These are phyloP conservation scores for Blastocrithidia nonstop DNA, from an alignment of 208 protist species.

Conservation along the genomic window DNA sequence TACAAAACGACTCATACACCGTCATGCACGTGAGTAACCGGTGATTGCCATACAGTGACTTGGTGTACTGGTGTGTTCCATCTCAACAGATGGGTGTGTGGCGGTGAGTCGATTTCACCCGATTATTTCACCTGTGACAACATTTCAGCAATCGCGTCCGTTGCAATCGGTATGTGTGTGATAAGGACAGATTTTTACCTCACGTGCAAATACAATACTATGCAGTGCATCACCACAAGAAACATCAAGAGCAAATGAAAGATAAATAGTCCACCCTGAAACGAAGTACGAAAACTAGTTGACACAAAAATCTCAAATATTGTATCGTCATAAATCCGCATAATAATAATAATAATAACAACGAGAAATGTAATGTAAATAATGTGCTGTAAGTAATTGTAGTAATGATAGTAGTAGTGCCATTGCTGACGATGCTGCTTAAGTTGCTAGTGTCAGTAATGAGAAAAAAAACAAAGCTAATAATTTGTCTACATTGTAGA, in stretches of 20 bases:
- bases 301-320: too few relatives aligned
- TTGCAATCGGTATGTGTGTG: slow-evolving; percentile 43
- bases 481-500: too few relatives aligned
- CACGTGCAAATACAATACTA: slow-evolving; percentile 1
- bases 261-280: too few relatives aligned
- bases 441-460: too few relatives aligned
- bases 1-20: slow-evolving; percentile 15
- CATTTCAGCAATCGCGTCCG: slow-evolving; percentile 22
- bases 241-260: slow-evolving; percentile 1
- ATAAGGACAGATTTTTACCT: slow-evolving; percentile 26
- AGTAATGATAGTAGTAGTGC: too few relatives aligned
- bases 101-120: slow-evolving; percentile 60
- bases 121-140: slow-evolving; percentile 11
- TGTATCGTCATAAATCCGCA: too few relatives aligned
- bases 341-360: too few relatives aligned
- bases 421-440: too few relatives aligned
- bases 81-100: slow-evolving; percentile 14
- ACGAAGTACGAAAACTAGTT: too few relatives aligned
- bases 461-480: too few relatives aligned
- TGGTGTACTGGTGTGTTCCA: slow-evolving; percentile 34
- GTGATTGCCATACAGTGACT: slow-evolving; percentile 26
- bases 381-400: too few relatives aligned
- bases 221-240: neutral
- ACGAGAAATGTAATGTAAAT: too few relatives aligned
- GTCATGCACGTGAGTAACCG: slow-evolving; percentile 29